These are phyloP conservation scores for Chlamydomonas incerta DNA, from an alignment of 139 green algal genomes.

Conservation along the genomic window DNA sequence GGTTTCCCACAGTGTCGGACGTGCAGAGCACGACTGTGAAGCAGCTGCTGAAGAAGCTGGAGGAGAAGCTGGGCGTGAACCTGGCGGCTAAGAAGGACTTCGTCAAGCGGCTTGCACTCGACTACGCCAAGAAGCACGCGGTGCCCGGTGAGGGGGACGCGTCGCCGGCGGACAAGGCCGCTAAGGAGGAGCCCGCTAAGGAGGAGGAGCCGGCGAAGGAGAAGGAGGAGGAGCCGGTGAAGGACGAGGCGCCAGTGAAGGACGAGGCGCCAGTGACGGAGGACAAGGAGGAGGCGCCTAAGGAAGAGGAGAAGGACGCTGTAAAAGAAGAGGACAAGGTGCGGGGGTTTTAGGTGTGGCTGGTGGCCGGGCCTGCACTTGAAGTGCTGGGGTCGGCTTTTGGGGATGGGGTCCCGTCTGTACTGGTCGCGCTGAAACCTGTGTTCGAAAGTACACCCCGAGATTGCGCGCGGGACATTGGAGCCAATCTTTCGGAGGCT, in stretches of 20 bases:
- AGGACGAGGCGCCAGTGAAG: not conserved
- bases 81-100: slow-evolving; percentile 15
- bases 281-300: not conserved
- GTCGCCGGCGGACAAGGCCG: not conserved
- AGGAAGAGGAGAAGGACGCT: not conserved
- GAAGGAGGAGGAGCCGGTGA: not conserved
- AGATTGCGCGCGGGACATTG: too few species aligned
- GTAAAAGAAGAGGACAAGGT: not conserved
- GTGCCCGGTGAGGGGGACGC: not conserved
- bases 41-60: slow-evolving; percentile 12
- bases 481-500: too few species aligned
- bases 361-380: too few species aligned
- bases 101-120: slow-evolving; percentile 9
- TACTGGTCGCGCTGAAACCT: too few species aligned
- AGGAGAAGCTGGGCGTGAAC: slow-evolving; percentile 33
- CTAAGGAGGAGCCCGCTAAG: not conserved
- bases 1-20: not conserved
- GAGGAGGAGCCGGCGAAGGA: not conserved
- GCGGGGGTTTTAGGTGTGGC: too few species aligned
- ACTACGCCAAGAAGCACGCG: not conserved
- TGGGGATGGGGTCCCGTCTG: too few species aligned
- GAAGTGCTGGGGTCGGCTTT: too few species aligned
- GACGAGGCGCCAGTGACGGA: not conserved
- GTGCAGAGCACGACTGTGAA: slow-evolving; percentile 30
- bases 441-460: too few species aligned